These are phyloP conservation scores for Euphorbia pulcherrima DNA, from an alignment of 345 rosid species.

Conservation along the genomic window DNA sequence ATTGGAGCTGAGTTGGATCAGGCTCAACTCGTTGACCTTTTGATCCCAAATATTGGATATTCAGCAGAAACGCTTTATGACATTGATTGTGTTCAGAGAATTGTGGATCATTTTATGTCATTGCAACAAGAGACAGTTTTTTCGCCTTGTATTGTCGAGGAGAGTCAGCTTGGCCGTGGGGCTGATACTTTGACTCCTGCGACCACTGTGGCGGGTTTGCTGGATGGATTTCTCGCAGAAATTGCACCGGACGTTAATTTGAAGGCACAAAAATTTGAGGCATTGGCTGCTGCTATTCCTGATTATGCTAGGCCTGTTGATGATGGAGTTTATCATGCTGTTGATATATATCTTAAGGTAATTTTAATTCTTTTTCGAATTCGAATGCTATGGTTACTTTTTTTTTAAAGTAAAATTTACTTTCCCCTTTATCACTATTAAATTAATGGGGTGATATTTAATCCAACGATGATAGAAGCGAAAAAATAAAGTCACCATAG, in stretches of 20 bases:
- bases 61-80: slow-evolving; percentile 80
- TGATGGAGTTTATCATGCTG: slow-evolving; percentile 86
- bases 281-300: slow-evolving; percentile 63
- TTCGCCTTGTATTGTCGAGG: slow-evolving; percentile 42
- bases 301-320: slow-evolving; percentile 76
- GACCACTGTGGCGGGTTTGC: slow-evolving; percentile 63
- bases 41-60: slow-evolving; percentile 74
- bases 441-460: too few species aligned
- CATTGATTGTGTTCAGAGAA: slow-evolving; percentile 72
- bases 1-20: slow-evolving; percentile 70
- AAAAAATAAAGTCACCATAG: too few species aligned
- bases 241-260: slow-evolving; percentile 88
- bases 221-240: slow-evolving; percentile 82
- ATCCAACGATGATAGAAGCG: too few species aligned
- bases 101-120: slow-evolving; percentile 69
- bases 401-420: too few species aligned
- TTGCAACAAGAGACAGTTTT: slow-evolving; percentile 14
- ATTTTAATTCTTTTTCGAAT: background rate
- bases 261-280: slow-evolving; percentile 64
- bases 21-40: slow-evolving; percentile 69
- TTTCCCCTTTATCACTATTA: too few species aligned
- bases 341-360: slow-evolving; percentile 88
- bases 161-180: slow-evolving; percentile 43
- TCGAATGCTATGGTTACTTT: too few species aligned
- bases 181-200: slow-evolving; percentile 50